These are phyloP conservation scores for Spathaspora passalidarum DNA, from an alignment of 805 yeast species.

Conservation along the genomic window DNA sequence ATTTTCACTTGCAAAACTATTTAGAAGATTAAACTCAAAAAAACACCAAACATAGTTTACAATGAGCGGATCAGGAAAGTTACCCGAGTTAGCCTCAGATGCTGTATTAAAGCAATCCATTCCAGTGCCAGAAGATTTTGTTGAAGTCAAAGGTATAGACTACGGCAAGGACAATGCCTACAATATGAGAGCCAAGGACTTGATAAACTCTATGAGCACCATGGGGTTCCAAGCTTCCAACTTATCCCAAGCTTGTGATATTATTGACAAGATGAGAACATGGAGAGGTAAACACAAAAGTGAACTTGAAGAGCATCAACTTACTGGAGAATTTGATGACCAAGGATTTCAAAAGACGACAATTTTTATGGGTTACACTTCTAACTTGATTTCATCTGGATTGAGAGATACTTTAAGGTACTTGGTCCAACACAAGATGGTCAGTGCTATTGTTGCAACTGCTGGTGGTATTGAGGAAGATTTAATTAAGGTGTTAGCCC, in stretches of 20 bases:
- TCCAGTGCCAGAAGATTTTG: slow-evolving; percentile 79
- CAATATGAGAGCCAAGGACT: slow-evolving; percentile 75
- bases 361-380: slow-evolving; percentile 93
- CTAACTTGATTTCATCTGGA: slow-evolving; percentile 93
- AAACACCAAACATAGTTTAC: slow-evolving; percentile 1
- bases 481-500: slow-evolving; percentile 92
- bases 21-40: neutral
- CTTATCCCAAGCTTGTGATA: slow-evolving; percentile 84
- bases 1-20: neutral
- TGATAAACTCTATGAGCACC: slow-evolving; percentile 77
- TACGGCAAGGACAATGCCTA: slow-evolving; percentile 75
- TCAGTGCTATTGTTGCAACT: slow-evolving; percentile 91
- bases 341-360: slow-evolving; percentile 81
- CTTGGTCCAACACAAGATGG: slow-evolving; percentile 90
- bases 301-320: slow-evolving; percentile 62
- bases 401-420: slow-evolving; percentile 85
- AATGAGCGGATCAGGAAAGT: slow-evolving; percentile 14
- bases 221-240: slow-evolving; percentile 98
- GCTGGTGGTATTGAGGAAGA: slow-evolving; percentile 99
- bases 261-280: slow-evolving; percentile 84
- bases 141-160: slow-evolving; percentile 83
- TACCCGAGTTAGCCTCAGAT: slow-evolving; percentile 77
- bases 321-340: slow-evolving; percentile 68
- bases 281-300: slow-evolving; percentile 87
- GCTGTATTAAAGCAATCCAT: slow-evolving; percentile 87